Evolutionary conservation across 2,329 filamentous ascomycete species (phyloP).

Genomic region (Taxawa tesnikishii): DNA sequence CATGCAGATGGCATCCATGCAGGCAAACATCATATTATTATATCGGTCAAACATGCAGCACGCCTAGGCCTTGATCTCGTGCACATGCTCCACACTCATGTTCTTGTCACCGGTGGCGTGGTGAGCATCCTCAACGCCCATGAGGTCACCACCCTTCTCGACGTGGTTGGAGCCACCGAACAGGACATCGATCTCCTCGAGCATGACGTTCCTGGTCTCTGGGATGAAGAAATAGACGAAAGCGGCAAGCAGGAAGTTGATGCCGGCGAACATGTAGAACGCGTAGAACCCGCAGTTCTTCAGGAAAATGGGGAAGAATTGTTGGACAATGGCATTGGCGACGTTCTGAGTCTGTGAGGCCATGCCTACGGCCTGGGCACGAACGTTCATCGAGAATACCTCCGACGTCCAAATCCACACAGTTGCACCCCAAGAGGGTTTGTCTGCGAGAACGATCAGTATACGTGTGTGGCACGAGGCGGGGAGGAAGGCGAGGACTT

Average conservation of each 20-base stretch:
- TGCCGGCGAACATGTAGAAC: conserved; percentile 43
- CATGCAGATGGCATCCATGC: no score
- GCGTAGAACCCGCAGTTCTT: conserved; percentile 44
- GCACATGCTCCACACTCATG: conserved; percentile 10
- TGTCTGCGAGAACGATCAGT: conserved; percentile 36
- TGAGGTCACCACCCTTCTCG: conserved; percentile 39
- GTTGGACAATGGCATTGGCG: conserved; percentile 55
- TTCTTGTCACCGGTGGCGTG: conserved; percentile 13
- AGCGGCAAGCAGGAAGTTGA: conserved; percentile 26
- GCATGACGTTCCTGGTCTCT: conserved; percentile 31
- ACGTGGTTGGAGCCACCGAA: conserved; percentile 47
- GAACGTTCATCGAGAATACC: conserved; percentile 60
- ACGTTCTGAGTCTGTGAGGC: conserved; percentile 45
- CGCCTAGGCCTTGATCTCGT: conserved; percentile 4
- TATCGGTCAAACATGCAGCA: no score
- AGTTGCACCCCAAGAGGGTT: conserved; percentile 57
- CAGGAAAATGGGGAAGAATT: conserved; percentile 59
- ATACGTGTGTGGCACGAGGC: conserved; percentile 1
- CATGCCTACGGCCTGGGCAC: conserved; percentile 59
- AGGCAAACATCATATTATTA: no score
- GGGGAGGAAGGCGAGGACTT: conserved; percentile 10
- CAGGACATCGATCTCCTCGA: conserved; percentile 45
- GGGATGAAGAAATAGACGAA: conserved; percentile 32
- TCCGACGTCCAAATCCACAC: conserved; percentile 62
- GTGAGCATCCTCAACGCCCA: conserved; percentile 22